These are phyloP conservation scores for Acacia pycnantha DNA, from an alignment of 331 rosid species.

Conservation along the genomic window DNA sequence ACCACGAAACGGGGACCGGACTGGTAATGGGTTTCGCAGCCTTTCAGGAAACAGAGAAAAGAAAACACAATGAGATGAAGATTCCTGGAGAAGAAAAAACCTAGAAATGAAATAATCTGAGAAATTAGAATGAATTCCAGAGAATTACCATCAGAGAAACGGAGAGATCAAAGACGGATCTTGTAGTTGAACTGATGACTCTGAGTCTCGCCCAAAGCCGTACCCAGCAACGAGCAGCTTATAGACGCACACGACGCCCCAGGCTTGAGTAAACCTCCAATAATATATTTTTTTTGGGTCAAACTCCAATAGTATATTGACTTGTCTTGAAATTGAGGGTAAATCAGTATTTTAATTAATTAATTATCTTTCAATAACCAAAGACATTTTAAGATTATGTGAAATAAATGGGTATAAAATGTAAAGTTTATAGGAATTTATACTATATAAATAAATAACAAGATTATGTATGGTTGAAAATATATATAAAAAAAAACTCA, in stretches of 20 bases:
- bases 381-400: too few relatives aligned
- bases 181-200: background rate
- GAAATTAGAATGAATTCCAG: background rate
- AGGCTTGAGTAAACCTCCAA: background rate
- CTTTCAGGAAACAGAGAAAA: constrained; percentile 32
- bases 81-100: background rate
- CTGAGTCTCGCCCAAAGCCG: background rate
- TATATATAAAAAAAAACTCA: background rate
- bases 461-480: background rate
- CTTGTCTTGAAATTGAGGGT: background rate
- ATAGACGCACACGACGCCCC: background rate
- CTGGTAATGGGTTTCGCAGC: constrained; percentile 88
- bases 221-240: background rate
- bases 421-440: background rate
- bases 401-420: background rate
- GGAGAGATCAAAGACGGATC: background rate
- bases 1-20: constrained; percentile 82
- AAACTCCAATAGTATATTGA: background rate
- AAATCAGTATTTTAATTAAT: background rate
- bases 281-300: too few relatives aligned
- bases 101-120: background rate
- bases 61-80: background rate
- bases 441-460: background rate
- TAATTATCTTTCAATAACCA: background rate
- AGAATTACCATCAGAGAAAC: constrained; percentile 31